These are phyloP conservation scores for Phytophthora ohioensis DNA, from an alignment of 352 stramenopile species.

Conservation along the genomic window DNA sequence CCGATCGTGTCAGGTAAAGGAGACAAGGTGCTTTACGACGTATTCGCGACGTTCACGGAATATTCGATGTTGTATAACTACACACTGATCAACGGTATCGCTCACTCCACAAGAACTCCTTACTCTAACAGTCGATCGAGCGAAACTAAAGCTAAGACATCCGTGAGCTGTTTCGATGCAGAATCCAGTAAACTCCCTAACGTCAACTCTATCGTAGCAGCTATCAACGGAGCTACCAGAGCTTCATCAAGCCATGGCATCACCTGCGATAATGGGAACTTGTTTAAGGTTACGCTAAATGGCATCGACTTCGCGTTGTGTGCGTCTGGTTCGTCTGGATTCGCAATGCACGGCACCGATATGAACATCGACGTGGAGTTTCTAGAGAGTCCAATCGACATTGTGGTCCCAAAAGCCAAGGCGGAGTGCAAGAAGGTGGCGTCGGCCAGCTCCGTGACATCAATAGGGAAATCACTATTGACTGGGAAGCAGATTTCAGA, in stretches of 20 bases:
- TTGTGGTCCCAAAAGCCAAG: conserved; percentile 7
- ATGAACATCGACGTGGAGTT: conserved; percentile 29
- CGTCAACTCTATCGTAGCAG: conserved; percentile 19
- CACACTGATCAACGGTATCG: conserved; percentile 33
- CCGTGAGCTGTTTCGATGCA: conserved; percentile 25
- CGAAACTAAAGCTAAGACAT: not conserved
- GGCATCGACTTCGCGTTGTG: conserved; percentile 21
- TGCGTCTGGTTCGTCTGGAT: conserved; percentile 3
- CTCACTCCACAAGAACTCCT: conserved; percentile 22
- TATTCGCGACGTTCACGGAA: conserved; percentile 30
- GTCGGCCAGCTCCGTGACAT: not conserved
- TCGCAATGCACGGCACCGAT: conserved; percentile 18
- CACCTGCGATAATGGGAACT: not conserved
- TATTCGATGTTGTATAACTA: conserved; percentile 32
- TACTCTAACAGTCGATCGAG: conserved; percentile 12
- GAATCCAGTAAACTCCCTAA: conserved; percentile 16
- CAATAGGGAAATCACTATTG: conserved; percentile 3
- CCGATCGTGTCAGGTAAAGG: conserved; percentile 18
- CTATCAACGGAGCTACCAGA: conserved; percentile 3
- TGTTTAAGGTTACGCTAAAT: conserved; percentile 20
- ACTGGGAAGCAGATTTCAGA: not conserved
- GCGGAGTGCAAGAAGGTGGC: conserved; percentile 4
- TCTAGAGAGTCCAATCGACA: conserved; percentile 21
- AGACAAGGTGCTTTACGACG: conserved; percentile 35
- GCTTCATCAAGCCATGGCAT: not conserved